These are phyloP conservation scores for Boletus bicolor DNA, from an alignment of 768 basidiomycete species.

Conservation along the genomic window DNA sequence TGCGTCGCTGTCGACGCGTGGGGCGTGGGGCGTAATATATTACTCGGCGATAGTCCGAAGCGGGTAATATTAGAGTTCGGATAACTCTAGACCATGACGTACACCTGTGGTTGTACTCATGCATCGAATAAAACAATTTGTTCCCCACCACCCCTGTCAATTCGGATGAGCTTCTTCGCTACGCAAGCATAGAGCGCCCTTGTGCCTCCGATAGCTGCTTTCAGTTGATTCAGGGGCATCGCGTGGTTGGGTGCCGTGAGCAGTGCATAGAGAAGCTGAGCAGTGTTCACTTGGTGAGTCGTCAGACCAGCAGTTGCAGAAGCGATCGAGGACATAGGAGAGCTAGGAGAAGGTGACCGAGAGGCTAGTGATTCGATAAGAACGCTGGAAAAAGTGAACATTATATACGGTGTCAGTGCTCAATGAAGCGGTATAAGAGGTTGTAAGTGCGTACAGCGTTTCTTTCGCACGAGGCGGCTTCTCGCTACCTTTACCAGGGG, in stretches of 20 bases:
- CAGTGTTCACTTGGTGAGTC: conserved; percentile 68
- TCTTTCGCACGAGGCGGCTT: conserved; percentile 54
- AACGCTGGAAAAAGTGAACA: conserved; percentile 35
- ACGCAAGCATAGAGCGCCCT: conserved; percentile 73
- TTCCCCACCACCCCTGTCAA: conserved; percentile 71
- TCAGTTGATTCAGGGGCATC: conserved; percentile 60
- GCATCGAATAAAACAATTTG: conserved; percentile 74
- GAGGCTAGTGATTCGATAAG: conserved; percentile 56
- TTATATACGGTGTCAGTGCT: neutral
- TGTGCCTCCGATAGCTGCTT: conserved; percentile 56
- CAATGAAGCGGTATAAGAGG: neutral
- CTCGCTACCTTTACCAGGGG: conserved; percentile 45
- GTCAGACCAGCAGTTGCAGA: conserved; percentile 44
- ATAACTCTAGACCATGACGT: neutral
- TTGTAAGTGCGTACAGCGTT: conserved; percentile 49
- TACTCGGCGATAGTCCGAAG: neutral
- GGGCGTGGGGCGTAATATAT: neutral
- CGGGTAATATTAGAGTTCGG: neutral
- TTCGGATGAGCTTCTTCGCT: conserved; percentile 75
- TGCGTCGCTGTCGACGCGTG: neutral
- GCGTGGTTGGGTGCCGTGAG: conserved; percentile 53
- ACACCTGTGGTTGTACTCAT: neutral
- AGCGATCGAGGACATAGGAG: conserved; percentile 52
- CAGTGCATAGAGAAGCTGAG: conserved; percentile 59
- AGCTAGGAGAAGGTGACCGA: conserved; percentile 48